Percentiles rank a stretch among this genome's conserved stretches.
phyloP scores from a whole-genome alignment of 2,329 filamentous ascomycete species.

The Aspergillus sp. region DNA sequence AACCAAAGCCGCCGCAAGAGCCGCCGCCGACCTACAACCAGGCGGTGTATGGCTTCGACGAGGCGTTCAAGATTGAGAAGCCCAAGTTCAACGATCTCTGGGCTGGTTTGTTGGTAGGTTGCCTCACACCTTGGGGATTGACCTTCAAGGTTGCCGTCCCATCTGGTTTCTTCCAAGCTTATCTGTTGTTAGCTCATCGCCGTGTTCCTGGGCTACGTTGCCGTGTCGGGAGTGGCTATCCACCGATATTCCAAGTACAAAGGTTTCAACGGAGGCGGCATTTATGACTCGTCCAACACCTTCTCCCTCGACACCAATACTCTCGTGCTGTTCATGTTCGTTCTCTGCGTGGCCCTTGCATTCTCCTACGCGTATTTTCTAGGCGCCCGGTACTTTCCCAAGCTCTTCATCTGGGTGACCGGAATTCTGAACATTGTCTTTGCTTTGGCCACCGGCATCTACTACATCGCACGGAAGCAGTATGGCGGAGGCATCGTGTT shows the following conservation, averaged over 20 bases:
- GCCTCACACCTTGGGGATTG: not conserved
- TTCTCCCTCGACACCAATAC: conserved; percentile 80
- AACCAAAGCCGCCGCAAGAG: conserved; percentile 20
- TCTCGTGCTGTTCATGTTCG: conserved; percentile 78
- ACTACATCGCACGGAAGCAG: conserved; percentile 74
- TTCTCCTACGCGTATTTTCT: conserved; percentile 77
- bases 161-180: too few relatives aligned
- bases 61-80: conserved; percentile 76
- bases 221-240: conserved; percentile 72
- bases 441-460: conserved; percentile 81
- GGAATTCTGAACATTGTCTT: conserved; percentile 84
- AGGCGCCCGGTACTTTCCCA: conserved; percentile 73
- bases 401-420: conserved; percentile 89
- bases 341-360: conserved; percentile 69
- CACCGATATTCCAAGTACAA: conserved; percentile 69
- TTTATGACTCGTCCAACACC: conserved; percentile 67
- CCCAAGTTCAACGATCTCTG: conserved; percentile 91
- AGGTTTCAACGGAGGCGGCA: conserved; percentile 65
- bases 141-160: too few relatives aligned
- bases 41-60: conserved; percentile 60
- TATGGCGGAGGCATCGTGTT: conserved; percentile 87
- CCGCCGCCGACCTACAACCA: conserved; percentile 31
- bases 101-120: conserved; percentile 72
- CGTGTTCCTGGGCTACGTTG: conserved; percentile 71
- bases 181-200: conserved; percentile 58